Base-by-base conservation (phyloP, 331 rosid genomes). In the Malus hybrid region DNA sequence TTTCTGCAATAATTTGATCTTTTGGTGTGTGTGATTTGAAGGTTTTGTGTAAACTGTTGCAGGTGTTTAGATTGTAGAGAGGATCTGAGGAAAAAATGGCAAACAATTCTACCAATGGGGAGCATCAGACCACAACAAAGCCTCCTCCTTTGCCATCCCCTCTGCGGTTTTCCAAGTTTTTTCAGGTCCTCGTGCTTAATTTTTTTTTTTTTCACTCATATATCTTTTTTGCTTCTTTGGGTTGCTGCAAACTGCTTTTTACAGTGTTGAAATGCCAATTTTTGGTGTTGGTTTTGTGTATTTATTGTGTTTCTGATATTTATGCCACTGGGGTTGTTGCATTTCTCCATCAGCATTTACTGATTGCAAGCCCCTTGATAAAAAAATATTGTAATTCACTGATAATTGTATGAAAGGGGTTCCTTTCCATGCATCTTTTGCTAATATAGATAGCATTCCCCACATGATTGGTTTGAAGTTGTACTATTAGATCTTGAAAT, bases 81-180 rank as follows among this genome's bases (percentile, higher is more conserved):
- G 67, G 77, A 83, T 72, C 82, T 69, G 55, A 73, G 68, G 15
- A 22, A 20, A 89, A n/a, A 27, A 89, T 89, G 93, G 91, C 87
- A 10, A 59, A 56, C 15, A 85, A 86, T 79, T 69, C 85, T 71
- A 66, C 93, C 46, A 79, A 91, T 78, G 95, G 87, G 65, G 86
- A 80, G 39, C 78, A 74, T 32, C 69, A 85, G 73, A 68, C 84
- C 71, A 19, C 86, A 18, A 73, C 85, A 63, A 91, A 89, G 85
- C 74, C 78, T 66, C 95, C 97, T 70, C 97, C 93, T 32, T n/a
- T 55, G 84, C 97, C 97, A 46, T 91, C 97, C 69, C 97, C 94
- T 20, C 28, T 91, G 90, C 94, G 97, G 54, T 86, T 82, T 67
- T 89, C 97, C 76, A 91, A 91, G 74, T 91, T 87, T 88, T 87